phyloP scores from a whole-genome alignment of 805 yeast species.

The Candida chauliodis region DNA sequence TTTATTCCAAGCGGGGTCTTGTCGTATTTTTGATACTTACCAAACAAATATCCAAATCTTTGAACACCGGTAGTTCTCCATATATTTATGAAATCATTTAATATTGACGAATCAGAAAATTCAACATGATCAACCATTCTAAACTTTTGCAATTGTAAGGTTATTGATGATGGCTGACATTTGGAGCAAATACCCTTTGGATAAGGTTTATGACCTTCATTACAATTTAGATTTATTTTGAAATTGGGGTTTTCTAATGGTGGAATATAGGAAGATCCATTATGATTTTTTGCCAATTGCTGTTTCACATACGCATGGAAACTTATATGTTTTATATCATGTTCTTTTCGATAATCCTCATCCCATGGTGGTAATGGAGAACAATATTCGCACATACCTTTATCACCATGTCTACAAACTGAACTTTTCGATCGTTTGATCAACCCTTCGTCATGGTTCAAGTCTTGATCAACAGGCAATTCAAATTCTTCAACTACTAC shows the following conservation, averaged over 20 bases:
- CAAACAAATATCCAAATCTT: slow-evolving; percentile 81
- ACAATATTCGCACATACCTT: slow-evolving; percentile 98
- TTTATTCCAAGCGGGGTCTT: slow-evolving; percentile 90
- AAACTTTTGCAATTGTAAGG: slow-evolving; percentile 82
- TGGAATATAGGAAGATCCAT: slow-evolving; percentile 63
- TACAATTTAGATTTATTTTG: slow-evolving; percentile 61
- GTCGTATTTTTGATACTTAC: slow-evolving; percentile 73
- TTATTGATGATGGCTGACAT: slow-evolving; percentile 95
- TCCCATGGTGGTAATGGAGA: slow-evolving; percentile 97
- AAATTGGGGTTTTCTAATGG: slow-evolving; percentile 75
- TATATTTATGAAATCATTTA: slow-evolving; percentile 80
- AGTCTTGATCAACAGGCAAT: slow-evolving; percentile 58
- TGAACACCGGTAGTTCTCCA: slow-evolving; percentile 92
- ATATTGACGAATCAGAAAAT: slow-evolving; percentile 66
- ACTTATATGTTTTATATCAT: slow-evolving; percentile 82
- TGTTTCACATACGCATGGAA: slow-evolving; percentile 80
- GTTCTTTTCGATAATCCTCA: slow-evolving; percentile 63
- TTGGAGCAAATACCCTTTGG: slow-evolving; percentile 93
- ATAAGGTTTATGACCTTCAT: slow-evolving; percentile 86
- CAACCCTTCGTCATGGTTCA: slow-evolving; percentile 68
- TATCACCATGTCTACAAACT: slow-evolving; percentile 82
- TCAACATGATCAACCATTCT: slow-evolving; percentile 98
- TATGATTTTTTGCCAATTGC: slow-evolving; percentile 65
- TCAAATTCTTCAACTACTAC: slow-evolving; percentile 19
- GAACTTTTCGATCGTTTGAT: slow-evolving; percentile 59